Conservation (phyloP, 176 grass and related monocot genomes). For the Phyllostachys edulis region DNA sequence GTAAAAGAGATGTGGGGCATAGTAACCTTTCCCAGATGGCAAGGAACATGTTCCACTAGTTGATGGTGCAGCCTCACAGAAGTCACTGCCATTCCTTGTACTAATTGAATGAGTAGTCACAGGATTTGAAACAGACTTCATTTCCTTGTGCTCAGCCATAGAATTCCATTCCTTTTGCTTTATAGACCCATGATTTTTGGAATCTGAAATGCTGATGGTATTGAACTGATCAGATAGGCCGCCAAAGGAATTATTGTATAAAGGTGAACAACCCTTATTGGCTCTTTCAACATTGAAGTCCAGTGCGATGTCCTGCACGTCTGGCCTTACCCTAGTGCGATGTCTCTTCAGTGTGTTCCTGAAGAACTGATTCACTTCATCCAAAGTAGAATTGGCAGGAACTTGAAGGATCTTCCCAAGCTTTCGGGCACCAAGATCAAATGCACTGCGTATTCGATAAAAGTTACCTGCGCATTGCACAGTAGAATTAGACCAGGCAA, state of each 20-base stretch:
- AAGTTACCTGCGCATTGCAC: constrained; percentile 59
- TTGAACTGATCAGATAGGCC: constrained; percentile 46
- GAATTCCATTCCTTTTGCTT: constrained; percentile 38
- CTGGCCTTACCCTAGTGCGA: constrained; percentile 52
- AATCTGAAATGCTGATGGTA: constrained; percentile 54
- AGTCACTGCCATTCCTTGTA: constrained; percentile 29
- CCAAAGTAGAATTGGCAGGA: constrained; percentile 43
- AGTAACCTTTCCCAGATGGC: constrained; percentile 35
- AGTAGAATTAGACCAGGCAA: neutral
- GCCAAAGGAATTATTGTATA: constrained; percentile 28
- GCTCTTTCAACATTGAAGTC: constrained; percentile 39
- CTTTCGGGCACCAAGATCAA: constrained; percentile 86
- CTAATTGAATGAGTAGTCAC: constrained; percentile 22
- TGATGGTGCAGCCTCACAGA: constrained; percentile 27
- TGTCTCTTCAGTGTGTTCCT: constrained; percentile 73
- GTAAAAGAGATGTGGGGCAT: constrained; percentile 32
- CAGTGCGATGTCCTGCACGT: constrained; percentile 42
- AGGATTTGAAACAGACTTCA: constrained; percentile 37
- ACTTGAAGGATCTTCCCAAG: constrained; percentile 71
- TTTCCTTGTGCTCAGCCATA: constrained; percentile 28
- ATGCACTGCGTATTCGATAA: constrained; percentile 84
- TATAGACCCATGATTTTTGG: constrained; percentile 25
- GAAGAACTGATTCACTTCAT: constrained; percentile 77
- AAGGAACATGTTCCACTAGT: constrained; percentile 33
- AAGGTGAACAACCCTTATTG: constrained; percentile 13